Evolutionary conservation across 192 early-diverging fungal species (phyloP).

Genomic region (Phlyctochytrium bullatum): DNA sequence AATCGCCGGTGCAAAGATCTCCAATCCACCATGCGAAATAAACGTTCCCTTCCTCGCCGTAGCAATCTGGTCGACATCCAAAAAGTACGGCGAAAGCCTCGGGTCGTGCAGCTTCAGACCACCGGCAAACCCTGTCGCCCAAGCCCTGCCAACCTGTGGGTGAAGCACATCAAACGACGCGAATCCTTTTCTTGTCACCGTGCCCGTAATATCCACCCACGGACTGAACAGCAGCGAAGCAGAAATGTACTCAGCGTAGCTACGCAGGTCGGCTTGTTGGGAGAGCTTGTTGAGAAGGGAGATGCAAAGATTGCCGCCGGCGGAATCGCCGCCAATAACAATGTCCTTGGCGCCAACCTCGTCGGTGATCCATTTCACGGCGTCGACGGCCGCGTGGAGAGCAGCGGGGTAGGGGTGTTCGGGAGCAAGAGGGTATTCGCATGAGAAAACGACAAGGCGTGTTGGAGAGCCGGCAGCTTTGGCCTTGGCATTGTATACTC

Average conservation of each 20-base stretch:
- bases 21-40: constrained; percentile 21
- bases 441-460: constrained; percentile 17
- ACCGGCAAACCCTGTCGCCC: constrained; percentile 3
- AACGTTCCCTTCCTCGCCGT: constrained; percentile 21
- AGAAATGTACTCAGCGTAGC: neutral
- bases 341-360: constrained; percentile 13
- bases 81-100: constrained; percentile 18
- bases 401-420: constrained; percentile 19
- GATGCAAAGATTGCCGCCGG: constrained; percentile 29
- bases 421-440: constrained; percentile 33
- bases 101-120: constrained; percentile 17
- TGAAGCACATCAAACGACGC: neutral
- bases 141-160: neutral
- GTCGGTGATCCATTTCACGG: constrained; percentile 25
- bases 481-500: constrained; percentile 4
- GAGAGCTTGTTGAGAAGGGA: constrained; percentile 17
- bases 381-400: constrained; percentile 15
- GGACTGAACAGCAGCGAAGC: constrained; percentile 17
- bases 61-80: constrained; percentile 10
- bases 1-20: constrained; percentile 25
- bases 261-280: neutral
- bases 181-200: neutral
- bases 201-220: constrained; percentile 24
- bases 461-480: neutral
- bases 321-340: constrained; percentile 33